Evolutionary conservation across 2,329 filamentous ascomycete species (phyloP).

Genomic region (Cladorrhinum sp.): DNA sequence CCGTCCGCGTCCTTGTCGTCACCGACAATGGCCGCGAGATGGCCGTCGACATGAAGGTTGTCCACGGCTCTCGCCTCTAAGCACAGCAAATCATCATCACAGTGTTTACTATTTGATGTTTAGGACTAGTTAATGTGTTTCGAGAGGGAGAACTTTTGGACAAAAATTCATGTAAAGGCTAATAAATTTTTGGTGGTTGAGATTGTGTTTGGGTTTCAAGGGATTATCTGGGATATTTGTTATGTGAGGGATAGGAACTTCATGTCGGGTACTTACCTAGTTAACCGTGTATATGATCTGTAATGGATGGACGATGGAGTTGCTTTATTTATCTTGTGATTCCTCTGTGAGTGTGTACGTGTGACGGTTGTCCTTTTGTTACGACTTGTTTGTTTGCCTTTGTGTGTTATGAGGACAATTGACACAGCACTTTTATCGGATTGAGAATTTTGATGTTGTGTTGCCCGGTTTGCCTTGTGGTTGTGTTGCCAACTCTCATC

Average conservation of each 20-base stretch:
- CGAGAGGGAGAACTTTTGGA: not conserved
- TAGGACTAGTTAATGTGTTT: not conserved
- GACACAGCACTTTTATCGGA: too few species aligned
- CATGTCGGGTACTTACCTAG: constrained; percentile 19
- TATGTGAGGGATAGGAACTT: constrained; percentile 1
- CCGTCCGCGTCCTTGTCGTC: constrained; percentile 92
- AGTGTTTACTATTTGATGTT: too few species aligned
- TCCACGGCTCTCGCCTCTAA: constrained; percentile 74
- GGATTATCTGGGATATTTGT: not conserved
- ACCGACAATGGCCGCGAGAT: constrained; percentile 90
- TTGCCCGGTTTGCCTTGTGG: constrained; percentile 28
- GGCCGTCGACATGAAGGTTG: constrained; percentile 97
- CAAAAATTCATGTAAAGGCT: not conserved
- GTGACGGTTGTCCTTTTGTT: not conserved
- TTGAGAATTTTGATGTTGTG: too few species aligned
- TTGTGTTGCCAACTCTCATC: constrained; percentile 40
- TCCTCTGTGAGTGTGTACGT: not conserved
- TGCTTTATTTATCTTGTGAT: constrained; percentile 3
- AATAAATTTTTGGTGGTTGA: not conserved
- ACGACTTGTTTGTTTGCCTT: too few species aligned
- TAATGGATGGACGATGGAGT: constrained; percentile 27
- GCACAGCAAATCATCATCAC: not conserved
- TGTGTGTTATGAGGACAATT: too few species aligned
- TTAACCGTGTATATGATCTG: constrained; percentile 29
- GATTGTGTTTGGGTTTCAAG: too few species aligned